These are phyloP conservation scores for Gremmenia infestans DNA, from an alignment of 2,329 filamentous ascomycete genomes.

Conservation along the genomic window DNA sequence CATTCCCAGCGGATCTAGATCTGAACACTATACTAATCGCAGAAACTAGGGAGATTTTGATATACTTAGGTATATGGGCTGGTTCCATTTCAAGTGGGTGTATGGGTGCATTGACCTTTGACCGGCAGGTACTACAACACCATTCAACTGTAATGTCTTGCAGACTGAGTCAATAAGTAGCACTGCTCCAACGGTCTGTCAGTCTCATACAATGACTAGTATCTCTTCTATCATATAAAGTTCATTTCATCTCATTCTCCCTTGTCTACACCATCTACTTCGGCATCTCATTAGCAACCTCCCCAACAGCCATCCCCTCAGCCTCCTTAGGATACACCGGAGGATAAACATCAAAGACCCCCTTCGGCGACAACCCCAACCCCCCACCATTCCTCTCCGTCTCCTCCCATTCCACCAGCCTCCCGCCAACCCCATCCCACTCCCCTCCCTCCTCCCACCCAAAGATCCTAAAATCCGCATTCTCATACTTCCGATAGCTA, in stretches of 20 bases:
- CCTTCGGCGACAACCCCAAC: slow-evolving; percentile 26
- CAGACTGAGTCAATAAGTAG: too few species aligned
- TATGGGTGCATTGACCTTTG: too few species aligned
- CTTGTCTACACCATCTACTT: slow-evolving; percentile 3
- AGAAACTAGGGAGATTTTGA: too few species aligned
- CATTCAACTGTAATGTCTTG: too few species aligned
- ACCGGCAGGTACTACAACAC: too few species aligned
- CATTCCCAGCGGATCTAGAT: too few species aligned
- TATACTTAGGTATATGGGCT: too few species aligned
- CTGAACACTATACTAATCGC: too few species aligned
- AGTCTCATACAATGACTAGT: background rate
- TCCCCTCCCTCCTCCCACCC: slow-evolving; percentile 26
- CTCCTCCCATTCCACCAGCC: slow-evolving; percentile 27
- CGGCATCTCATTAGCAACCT: slow-evolving; percentile 16
- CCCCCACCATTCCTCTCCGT: slow-evolving; percentile 29
- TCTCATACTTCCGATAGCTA: slow-evolving; percentile 24
- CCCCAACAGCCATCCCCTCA: slow-evolving; percentile 3
- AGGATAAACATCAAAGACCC: slow-evolving; percentile 14
- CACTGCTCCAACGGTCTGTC: too few species aligned
- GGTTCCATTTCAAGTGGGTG: too few species aligned
- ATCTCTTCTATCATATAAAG: too few species aligned
- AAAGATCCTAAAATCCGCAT: slow-evolving; percentile 32
- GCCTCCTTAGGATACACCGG: slow-evolving; percentile 6
- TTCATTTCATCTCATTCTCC: background rate
- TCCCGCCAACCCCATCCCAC: slow-evolving; percentile 18